Base-by-base conservation (phyloP, 495 filamentous ascomycete species). In the Letharia lupina region DNA sequence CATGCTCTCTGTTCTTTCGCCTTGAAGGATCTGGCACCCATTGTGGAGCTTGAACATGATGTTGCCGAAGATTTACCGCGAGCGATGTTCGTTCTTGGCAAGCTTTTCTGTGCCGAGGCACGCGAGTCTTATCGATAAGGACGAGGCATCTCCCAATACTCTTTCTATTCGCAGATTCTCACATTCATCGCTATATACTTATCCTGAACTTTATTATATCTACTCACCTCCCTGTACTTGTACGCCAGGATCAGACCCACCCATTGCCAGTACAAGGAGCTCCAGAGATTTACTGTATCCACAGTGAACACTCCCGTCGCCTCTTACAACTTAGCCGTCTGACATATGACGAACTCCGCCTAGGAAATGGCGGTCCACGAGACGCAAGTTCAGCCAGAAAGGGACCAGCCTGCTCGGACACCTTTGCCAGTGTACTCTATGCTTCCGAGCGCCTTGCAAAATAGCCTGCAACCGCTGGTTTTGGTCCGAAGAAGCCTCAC, bases 401-500 rank as follows among this genome's bases (percentile, higher is more conserved):
- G 28, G n/a, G 20, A 6, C 31, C 41, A 60, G 31, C 33, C 33
- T 37, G 11, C 39, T 23, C 35, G n/a, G 13, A 50, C 18, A 1
- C 11, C 54, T 12, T 58, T 33, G 11, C 20, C n/a, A 6, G 28
- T 60, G 13, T 65, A 48, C 31, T 50, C 20, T 16, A 37, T 60
- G 1, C 18, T 65, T 37, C 63, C 54, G 4, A 28, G 16, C 15
- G 47, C 39, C 18, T 18, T 65, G 23, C 42, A 45, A 2, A 50
- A 18, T 6, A 20, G 28, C 16, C 18, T 65, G 5, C 31, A 28
- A 31, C 56, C 56, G 23, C 13, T 60, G 39, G 33, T 6, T 15
- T 5, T 57, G 3, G 39, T 41, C 28, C 60, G 50, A 45, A 63
- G 23, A 59, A 63, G 60, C 13, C 20, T 58, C 42, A 63, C 60